Percentiles rank a stretch among this genome's conserved stretches.
Conservation (phyloP, 139 green algal species). For the Volvox reticuliferus region DNA sequence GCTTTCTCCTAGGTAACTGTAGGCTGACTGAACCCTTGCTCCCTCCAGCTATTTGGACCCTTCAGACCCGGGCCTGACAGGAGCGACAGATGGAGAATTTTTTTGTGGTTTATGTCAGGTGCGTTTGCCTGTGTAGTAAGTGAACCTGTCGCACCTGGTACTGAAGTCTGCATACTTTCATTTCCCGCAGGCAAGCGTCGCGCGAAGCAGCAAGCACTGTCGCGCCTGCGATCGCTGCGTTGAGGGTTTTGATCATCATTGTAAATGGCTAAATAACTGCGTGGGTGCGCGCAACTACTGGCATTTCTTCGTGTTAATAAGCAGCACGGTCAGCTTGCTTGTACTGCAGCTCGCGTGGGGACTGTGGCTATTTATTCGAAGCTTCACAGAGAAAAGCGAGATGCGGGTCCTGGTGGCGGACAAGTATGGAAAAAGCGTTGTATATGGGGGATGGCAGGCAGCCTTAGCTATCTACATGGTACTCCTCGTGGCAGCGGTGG, state of each 20-base stretch:
- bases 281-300: constrained; percentile 80
- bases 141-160: background rate
- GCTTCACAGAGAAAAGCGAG: constrained; percentile 46
- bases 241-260: constrained; percentile 86
- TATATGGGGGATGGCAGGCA: constrained; percentile 55
- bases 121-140: background rate
- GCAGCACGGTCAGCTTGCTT: constrained; percentile 49
- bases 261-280: constrained; percentile 86
- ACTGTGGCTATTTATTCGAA: constrained; percentile 62
- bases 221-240: constrained; percentile 80
- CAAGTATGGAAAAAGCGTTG: constrained; percentile 50
- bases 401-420: constrained; percentile 39
- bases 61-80: constrained; percentile 29
- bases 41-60: constrained; percentile 26
- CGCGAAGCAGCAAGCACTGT: constrained; percentile 81
- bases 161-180: too few relatives aligned
- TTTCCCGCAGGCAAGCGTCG: constrained; percentile 62
- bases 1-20: background rate
- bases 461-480: constrained; percentile 56
- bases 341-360: constrained; percentile 59
- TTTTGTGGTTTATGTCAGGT: constrained; percentile 48
- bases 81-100: constrained; percentile 32
- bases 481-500: constrained; percentile 27
- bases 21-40: background rate
- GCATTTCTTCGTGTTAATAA: constrained; percentile 75